Conservation (phyloP, 805 yeast genomes). For the Alloascoidea africana region DNA sequence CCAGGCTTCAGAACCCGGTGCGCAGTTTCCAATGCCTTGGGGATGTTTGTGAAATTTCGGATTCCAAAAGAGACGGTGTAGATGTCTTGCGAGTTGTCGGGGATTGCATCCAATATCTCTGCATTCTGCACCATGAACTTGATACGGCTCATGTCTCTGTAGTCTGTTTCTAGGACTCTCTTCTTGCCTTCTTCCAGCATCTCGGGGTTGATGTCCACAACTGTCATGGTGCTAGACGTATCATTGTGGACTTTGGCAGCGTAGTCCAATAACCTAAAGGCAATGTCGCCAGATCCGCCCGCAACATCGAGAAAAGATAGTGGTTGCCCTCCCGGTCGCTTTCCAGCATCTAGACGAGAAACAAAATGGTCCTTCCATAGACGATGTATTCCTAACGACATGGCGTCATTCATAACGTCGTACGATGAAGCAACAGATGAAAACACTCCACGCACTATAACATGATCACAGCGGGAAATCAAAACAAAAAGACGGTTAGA, state of each 20-base stretch:
- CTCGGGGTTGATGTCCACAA: constrained; percentile 91
- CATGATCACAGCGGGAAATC: constrained; percentile 6
- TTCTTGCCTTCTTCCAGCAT: constrained; percentile 88
- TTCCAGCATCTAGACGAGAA: constrained; percentile 80
- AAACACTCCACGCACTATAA: constrained; percentile 60
- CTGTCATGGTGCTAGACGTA: constrained; percentile 62
- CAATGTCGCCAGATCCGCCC: constrained; percentile 98
- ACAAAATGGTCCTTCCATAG: constrained; percentile 91
- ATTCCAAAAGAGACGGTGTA: constrained; percentile 97
- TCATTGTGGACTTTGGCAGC: constrained; percentile 73
- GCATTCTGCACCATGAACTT: constrained; percentile 85
- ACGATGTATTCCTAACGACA: constrained; percentile 92
- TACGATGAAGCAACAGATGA: constrained; percentile 89
- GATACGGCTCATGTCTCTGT: constrained; percentile 35
- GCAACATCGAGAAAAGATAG: constrained; percentile 89
- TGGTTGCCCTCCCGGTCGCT: constrained; percentile 76
- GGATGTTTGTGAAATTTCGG: constrained; percentile 89
- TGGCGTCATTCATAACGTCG: constrained; percentile 95
- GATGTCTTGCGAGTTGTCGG: constrained; percentile 80
- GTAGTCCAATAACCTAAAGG: constrained; percentile 86
- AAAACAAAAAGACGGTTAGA: too few species aligned
- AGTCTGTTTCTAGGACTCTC: constrained; percentile 53
- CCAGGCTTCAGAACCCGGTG: constrained; percentile 93
- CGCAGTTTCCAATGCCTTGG: constrained; percentile 89
- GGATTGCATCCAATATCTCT: constrained; percentile 70